phyloP scores from a whole-genome alignment of 306 rosid species.

The Prosopis cineraria region DNA sequence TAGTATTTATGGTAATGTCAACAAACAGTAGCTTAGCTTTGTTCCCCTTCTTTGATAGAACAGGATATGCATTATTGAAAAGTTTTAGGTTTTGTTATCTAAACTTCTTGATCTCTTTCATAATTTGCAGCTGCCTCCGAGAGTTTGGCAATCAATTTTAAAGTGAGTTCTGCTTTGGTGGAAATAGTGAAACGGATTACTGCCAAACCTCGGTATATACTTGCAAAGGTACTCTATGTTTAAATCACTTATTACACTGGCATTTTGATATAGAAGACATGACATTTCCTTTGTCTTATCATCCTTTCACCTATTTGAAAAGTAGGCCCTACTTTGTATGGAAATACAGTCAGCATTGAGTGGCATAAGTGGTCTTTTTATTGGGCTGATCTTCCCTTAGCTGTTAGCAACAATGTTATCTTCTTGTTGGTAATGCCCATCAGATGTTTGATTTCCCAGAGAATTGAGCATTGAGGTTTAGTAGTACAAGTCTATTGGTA shows the following conservation, averaged over 20 bases:
- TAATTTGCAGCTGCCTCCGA: constrained; percentile 74
- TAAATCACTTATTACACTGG: constrained; percentile 31
- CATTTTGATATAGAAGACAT: constrained; percentile 20
- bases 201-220: constrained; percentile 86
- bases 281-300: constrained; percentile 19
- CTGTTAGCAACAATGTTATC: neutral
- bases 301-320: constrained; percentile 4
- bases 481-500: constrained; percentile 1
- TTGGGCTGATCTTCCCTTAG: neutral
- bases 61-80: constrained; percentile 8
- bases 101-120: constrained; percentile 33
- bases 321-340: neutral
- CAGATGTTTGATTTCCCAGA: constrained; percentile 18
- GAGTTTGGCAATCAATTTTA: constrained; percentile 88
- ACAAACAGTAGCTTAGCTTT: constrained; percentile 9
- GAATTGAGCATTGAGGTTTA: constrained; percentile 3
- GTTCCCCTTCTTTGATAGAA: constrained; percentile 6
- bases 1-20: constrained; percentile 7
- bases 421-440: neutral
- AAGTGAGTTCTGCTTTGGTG: constrained; percentile 95
- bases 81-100: constrained; percentile 12
- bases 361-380: neutral
- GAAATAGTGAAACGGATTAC: constrained; percentile 75
- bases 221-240: constrained; percentile 77
- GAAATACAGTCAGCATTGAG: neutral